phyloP scores from a whole-genome alignment of 1,139 yeast species.

The Yamadazyma taylorii region DNA sequence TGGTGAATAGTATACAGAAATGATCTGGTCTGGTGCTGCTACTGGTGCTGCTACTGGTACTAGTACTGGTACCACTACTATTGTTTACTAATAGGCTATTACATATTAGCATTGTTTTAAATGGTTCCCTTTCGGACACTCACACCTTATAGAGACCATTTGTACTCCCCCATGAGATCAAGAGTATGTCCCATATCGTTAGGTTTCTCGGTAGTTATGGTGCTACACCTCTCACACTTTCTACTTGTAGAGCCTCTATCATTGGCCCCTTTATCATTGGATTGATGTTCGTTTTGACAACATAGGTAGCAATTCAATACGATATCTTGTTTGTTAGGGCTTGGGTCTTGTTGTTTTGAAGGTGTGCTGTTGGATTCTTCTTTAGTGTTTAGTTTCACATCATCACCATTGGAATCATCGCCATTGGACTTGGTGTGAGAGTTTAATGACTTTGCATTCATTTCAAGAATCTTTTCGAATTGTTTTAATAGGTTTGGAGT shows the following conservation, averaged over 20 bases:
- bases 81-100: no score
- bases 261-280: no score
- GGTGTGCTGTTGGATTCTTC: no score
- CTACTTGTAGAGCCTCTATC: conserved; percentile 8
- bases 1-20: no score
- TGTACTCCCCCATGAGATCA: conserved; percentile 34
- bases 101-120: no score
- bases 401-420: background rate
- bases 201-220: conserved; percentile 7
- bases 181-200: conserved; percentile 20
- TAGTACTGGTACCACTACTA: no score
- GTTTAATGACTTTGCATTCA: conserved; percentile 5
- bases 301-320: conserved; percentile 20
- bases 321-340: conserved; percentile 16
- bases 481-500: conserved; percentile 7
- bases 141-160: conserved; percentile 27
- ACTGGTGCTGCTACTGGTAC: no score
- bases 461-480: conserved; percentile 7
- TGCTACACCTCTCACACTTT: conserved; percentile 19
- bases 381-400: conserved; percentile 10
- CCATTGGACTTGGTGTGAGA: no score
- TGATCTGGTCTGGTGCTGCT: no score
- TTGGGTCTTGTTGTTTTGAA: no score
- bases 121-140: no score
- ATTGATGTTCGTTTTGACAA: conserved; percentile 10